Base-by-base conservation (phyloP, 2,329 filamentous ascomycete genomes). In the Aureobasidium sp. region DNA sequence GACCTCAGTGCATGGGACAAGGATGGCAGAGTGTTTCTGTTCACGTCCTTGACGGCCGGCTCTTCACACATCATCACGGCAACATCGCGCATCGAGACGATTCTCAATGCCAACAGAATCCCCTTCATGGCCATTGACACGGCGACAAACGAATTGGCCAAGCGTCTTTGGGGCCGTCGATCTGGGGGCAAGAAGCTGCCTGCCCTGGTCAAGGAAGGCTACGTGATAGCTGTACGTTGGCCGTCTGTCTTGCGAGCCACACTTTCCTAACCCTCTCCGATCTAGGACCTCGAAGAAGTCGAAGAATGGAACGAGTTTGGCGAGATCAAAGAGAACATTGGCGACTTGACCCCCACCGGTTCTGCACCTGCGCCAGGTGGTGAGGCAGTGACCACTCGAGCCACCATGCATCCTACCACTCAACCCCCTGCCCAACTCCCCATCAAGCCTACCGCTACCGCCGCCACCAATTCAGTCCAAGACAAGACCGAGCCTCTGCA, bases 241-340 rank as follows among this genome's bases (percentile, higher is more conserved):
- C 40, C 5, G 54, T 8, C 33, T 8, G 31, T n/a, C 11, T 19
- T 23, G 47, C n/a, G 10, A 29, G 15, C 40, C 2, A 21, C 7
- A 7, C 8, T 23, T 11, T 35, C 5, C 54, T 59, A 17, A 49
- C 35, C 9, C 17, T 21, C 11, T 9, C 21, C 6, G 15, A 17
- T 64, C 42, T 65, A 96, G 92, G 94, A 96, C 72, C 81, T 96
- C 53, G 88, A 93, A 65, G 87, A 97, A 74, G 85, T 97, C 64
- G 94, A 99, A 75, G 94, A 99, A 72, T 97, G 93, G 94, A 99
- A 99, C 78, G 94, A 99, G 74, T 96, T 95, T 74, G 91, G 91
- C 74, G 93, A 97, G 76, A 83, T 99, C 63, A 90, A 91, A 74
- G 84, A 93, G 74, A 88, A 93, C 68, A 84, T 97, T 67, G 79